phyloP scores from a whole-genome alignment of 257 asterid genomes.

The Fraxinus americana region DNA sequence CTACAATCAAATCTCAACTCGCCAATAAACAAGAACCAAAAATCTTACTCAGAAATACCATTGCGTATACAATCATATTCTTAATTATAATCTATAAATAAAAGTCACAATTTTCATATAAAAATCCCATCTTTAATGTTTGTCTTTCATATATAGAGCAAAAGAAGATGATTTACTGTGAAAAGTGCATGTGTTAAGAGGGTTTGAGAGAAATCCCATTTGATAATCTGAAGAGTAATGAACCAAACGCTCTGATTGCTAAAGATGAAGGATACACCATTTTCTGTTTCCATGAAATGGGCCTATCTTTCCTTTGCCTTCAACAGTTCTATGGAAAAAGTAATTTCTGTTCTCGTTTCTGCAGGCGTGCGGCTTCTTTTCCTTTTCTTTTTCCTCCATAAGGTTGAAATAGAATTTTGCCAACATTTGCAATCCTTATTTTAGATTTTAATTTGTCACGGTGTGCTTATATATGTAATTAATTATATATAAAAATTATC shows the following conservation, averaged over 20 bases:
- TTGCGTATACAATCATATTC: neutral
- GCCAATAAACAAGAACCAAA: neutral
- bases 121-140: neutral
- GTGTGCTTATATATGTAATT: no score
- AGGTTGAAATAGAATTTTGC: no score
- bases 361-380: no score
- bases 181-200: slow-evolving; percentile 32
- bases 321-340: neutral
- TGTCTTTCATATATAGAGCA: neutral
- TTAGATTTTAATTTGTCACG: no score
- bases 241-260: slow-evolving; percentile 56
- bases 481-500: no score
- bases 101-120: neutral
- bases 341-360: no score
- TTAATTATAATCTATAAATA: neutral
- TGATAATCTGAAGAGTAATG: slow-evolving; percentile 59
- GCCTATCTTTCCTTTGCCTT: neutral
- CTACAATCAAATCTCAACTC: slow-evolving; percentile 8
- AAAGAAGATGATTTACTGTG: slow-evolving; percentile 37
- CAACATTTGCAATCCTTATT: no score
- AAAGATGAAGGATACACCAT: slow-evolving; percentile 45
- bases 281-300: neutral
- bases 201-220: slow-evolving; percentile 65
- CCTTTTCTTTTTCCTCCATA: no score
- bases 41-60: neutral